These are phyloP conservation scores for Microdochium bolleyi DNA, from an alignment of 2,329 filamentous ascomycete species.

Conservation along the genomic window DNA sequence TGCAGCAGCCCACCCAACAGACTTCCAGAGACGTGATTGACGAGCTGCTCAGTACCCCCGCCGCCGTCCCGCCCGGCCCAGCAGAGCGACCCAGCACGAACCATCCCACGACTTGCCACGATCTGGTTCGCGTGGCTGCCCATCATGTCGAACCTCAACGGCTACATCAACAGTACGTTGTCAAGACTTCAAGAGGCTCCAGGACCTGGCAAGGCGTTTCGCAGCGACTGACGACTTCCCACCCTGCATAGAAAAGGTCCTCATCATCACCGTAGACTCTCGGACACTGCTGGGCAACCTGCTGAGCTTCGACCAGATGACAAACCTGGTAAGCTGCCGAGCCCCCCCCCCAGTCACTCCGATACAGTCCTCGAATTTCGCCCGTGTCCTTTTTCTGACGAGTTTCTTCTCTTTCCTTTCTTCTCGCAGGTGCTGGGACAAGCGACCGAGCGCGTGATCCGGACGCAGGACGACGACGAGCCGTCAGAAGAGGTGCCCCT, in stretches of 20 bases:
- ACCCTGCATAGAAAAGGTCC: slow-evolving; percentile 66
- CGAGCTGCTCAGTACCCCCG: no score
- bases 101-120: not conserved
- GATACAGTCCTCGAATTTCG: no score
- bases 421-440: slow-evolving; percentile 60
- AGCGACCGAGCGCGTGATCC: slow-evolving; percentile 85
- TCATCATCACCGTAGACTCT: slow-evolving; percentile 87
- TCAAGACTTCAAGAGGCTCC: not conserved
- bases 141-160: slow-evolving; percentile 21
- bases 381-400: not conserved
- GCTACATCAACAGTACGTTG: slow-evolving; percentile 21
- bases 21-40: no score
- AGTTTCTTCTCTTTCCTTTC: not conserved
- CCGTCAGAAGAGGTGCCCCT: slow-evolving; percentile 73
- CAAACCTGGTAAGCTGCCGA: slow-evolving; percentile 61
- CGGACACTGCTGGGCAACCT: slow-evolving; percentile 78
- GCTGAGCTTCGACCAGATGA: slow-evolving; percentile 80
- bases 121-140: not conserved
- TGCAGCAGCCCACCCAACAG: no score
- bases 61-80: no score
- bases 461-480: slow-evolving; percentile 74
- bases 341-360: not conserved
- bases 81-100: no score
- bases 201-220: slow-evolving; percentile 6
- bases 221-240: slow-evolving; percentile 16